Conservation (phyloP, 495 filamentous ascomycete genomes). For the Rostrohypoxylon terebratum region DNA sequence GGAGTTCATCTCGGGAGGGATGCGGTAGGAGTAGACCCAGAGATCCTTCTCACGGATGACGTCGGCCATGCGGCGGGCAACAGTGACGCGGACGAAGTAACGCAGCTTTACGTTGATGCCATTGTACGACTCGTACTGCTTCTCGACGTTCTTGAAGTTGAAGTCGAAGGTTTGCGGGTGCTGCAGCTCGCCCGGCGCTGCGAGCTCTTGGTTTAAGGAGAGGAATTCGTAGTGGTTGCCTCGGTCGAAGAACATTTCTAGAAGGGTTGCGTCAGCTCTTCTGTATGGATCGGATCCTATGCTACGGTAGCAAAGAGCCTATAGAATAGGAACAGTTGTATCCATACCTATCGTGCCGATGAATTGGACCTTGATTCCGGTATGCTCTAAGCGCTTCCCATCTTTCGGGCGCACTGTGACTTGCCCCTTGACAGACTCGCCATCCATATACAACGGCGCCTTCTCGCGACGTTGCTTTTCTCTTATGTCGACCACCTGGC, state of each 20-base stretch:
- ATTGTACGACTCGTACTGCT: conserved; percentile 99
- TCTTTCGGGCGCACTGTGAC: conserved; percentile 98
- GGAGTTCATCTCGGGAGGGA: conserved; percentile 97
- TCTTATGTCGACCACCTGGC: conserved; percentile 96
- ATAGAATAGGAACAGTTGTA: neutral
- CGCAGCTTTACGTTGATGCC: conserved; percentile 99
- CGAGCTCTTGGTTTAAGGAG: conserved; percentile 93
- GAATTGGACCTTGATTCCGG: conserved; percentile 99
- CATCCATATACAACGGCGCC: conserved; percentile 96
- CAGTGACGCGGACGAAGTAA: conserved; percentile 97
- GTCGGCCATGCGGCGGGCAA: conserved; percentile 95
- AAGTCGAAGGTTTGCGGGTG: conserved; percentile 99
- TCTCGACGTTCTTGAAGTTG: conserved; percentile 99
- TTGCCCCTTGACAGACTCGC: conserved; percentile 94
- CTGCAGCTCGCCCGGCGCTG: conserved; percentile 95
- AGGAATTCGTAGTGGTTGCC: conserved; percentile 99
- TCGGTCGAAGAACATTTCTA: conserved; percentile 98
- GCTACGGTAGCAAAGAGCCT: neutral
- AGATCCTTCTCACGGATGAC: conserved; percentile 99
- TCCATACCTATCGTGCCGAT: conserved; percentile 93
- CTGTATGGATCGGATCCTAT: neutral
- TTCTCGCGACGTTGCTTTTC: conserved; percentile 98
- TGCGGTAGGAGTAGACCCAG: conserved; percentile 99
- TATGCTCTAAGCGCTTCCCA: conserved; percentile 97
- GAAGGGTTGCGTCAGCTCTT: conserved; percentile 12